Conservation (phyloP, 768 basidiomycete species). For the Austroboletus eburneus region DNA sequence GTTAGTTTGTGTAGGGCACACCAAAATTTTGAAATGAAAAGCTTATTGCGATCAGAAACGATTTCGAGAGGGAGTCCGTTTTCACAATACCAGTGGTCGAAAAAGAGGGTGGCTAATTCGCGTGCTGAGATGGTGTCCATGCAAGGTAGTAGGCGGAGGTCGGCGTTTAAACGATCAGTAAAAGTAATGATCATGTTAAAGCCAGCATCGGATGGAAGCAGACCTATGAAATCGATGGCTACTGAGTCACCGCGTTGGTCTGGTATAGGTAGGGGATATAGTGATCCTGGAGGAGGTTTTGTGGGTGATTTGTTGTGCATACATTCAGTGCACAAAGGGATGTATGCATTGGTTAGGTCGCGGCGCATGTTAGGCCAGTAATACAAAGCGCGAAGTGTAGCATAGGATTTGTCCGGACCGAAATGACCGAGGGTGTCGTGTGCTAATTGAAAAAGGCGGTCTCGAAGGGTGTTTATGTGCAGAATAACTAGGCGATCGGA, state of each 20-base stretch:
- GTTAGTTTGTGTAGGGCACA: constrained; percentile 5
- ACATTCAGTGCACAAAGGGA: neutral
- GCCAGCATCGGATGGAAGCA: neutral
- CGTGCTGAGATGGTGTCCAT: neutral
- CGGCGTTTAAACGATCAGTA: neutral
- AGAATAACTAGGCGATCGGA: neutral
- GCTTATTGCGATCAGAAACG: constrained; percentile 23
- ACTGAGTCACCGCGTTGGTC: constrained; percentile 5
- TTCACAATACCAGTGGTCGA: constrained; percentile 5
- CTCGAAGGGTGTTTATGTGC: neutral
- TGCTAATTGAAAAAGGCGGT: neutral
- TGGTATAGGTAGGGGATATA: constrained; percentile 16
- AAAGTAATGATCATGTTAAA: neutral
- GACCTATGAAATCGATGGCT: constrained; percentile 7
- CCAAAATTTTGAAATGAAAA: constrained; percentile 30
- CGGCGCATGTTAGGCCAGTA: neutral
- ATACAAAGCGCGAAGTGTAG: neutral
- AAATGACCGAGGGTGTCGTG: neutral
- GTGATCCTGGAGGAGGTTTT: constrained; percentile 4
- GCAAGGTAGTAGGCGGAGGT: neutral
- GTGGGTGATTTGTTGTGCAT: constrained; percentile 6
- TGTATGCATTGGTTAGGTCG: neutral
- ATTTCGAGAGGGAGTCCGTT: constrained; percentile 10
- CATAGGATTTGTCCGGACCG: neutral
- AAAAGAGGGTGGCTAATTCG: neutral